Percentiles rank a stretch among this genome's conserved stretches.
Conservation (phyloP, 495 filamentous ascomycete species). For the Hypoxylon perforatum region DNA sequence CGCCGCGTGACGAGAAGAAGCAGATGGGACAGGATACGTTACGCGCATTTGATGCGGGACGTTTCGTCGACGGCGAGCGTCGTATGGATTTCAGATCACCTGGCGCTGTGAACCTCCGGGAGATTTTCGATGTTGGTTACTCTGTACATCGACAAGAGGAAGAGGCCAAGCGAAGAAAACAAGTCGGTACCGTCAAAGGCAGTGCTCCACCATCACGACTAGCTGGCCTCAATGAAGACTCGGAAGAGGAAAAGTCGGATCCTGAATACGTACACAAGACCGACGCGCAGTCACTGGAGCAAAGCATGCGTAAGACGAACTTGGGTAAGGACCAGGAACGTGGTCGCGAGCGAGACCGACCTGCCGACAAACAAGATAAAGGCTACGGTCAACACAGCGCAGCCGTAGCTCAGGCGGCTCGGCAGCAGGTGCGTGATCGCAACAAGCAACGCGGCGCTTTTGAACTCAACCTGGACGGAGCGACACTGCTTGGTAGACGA, state of each 20-base stretch:
- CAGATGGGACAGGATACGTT: slow-evolving; percentile 53
- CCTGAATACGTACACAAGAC: slow-evolving; percentile 76
- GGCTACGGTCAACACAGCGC: slow-evolving; percentile 88
- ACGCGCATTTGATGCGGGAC: slow-evolving; percentile 65
- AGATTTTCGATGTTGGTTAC: slow-evolving; percentile 97
- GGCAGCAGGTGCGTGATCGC: slow-evolving; percentile 71
- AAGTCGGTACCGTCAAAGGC: slow-evolving; percentile 70
- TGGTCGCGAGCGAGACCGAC: slow-evolving; percentile 58
- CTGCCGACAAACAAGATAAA: slow-evolving; percentile 57
- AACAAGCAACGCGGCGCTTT: slow-evolving; percentile 76
- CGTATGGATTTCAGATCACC: slow-evolving; percentile 96
- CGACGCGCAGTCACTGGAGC: slow-evolving; percentile 76
- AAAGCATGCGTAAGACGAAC: slow-evolving; percentile 84
- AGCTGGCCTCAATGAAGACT: slow-evolving; percentile 76
- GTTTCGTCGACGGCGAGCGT: slow-evolving; percentile 68
- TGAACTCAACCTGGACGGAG: slow-evolving; percentile 89
- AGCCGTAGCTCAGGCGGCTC: slow-evolving; percentile 80
- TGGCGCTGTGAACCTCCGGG: slow-evolving; percentile 91
- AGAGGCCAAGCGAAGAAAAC: slow-evolving; percentile 89
- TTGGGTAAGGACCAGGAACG: slow-evolving; percentile 67
- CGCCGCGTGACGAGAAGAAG: slow-evolving; percentile 72
- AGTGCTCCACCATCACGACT: slow-evolving; percentile 53
- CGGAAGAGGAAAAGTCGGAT: slow-evolving; percentile 68
- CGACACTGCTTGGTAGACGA: slow-evolving; percentile 85
- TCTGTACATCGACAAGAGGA: slow-evolving; percentile 97